phyloP scores from a whole-genome alignment of 176 grass and related monocot genomes.

The Rhynchospora pubera region DNA sequence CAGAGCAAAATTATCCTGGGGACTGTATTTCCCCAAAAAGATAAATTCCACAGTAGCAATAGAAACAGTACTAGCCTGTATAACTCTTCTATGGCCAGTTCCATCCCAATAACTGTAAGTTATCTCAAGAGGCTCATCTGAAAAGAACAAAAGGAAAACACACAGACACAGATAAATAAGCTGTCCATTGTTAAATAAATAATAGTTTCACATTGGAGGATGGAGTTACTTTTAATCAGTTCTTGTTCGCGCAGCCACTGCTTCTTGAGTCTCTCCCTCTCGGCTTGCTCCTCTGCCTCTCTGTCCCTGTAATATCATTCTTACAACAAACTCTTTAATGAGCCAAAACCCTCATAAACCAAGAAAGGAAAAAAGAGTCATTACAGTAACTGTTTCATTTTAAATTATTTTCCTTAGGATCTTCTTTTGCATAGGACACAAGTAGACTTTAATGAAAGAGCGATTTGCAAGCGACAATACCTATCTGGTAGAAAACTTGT shows the following conservation, averaged over 20 bases:
- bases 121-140: slow-evolving; percentile 87
- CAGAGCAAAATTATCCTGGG: neutral
- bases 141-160: neutral
- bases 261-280: slow-evolving; percentile 66
- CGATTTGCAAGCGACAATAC: slow-evolving; percentile 46
- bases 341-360: neutral
- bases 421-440: neutral
- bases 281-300: slow-evolving; percentile 94
- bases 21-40: neutral
- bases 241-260: slow-evolving; percentile 92
- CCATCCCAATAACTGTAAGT: slow-evolving; percentile 99
- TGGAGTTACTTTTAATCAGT: slow-evolving; percentile 77
- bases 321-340: slow-evolving; percentile 40
- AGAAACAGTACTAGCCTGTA: slow-evolving; percentile 49
- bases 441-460: slow-evolving; percentile 14
- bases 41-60: neutral
- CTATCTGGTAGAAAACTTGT: slow-evolving; percentile 96
- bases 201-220: slow-evolving; percentile 12
- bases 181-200: neutral
- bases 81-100: slow-evolving; percentile 78
- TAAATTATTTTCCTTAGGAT: neutral
- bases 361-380: neutral
- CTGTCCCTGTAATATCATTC: slow-evolving; percentile 94
- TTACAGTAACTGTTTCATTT: neutral
- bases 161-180: neutral